Percentiles rank a stretch among this genome's conserved stretches.
These are phyloP conservation scores for Emmonsiellopsis sp. DNA, from an alignment of 2,329 filamentous ascomycete genomes.

Conservation along the genomic window DNA sequence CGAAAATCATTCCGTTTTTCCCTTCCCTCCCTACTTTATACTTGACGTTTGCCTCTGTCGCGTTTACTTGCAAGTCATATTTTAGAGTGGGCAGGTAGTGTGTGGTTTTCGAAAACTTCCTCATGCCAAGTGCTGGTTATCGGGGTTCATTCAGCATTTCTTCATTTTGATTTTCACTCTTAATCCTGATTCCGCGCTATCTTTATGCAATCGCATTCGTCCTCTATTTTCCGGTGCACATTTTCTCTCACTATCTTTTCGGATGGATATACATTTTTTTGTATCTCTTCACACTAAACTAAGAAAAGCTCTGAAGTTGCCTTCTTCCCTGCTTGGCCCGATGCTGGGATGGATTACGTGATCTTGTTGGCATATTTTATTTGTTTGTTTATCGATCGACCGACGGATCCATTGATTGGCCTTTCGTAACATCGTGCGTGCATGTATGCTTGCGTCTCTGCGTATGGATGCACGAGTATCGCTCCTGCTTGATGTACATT, in stretches of 20 bases:
- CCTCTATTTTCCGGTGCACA: neutral
- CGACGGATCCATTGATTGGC: no score
- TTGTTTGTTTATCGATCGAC: no score
- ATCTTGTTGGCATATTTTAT: no score
- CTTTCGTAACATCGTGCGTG: no score
- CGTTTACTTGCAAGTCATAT: neutral
- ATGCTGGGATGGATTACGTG: no score
- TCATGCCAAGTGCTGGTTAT: conserved; percentile 8
- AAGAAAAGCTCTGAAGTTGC: neutral
- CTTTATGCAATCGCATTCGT: neutral
- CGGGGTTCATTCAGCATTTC: neutral
- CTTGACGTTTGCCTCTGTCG: neutral
- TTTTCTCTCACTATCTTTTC: neutral
- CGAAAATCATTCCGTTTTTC: neutral
- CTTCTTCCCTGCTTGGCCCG: neutral
- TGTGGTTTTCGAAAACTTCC: conserved; percentile 3
- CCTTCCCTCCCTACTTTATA: neutral
- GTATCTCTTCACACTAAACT: neutral
- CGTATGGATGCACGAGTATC: no score
- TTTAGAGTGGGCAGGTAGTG: neutral
- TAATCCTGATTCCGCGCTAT: neutral
- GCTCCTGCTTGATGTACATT: no score
- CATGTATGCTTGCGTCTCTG: no score
- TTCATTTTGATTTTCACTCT: neutral
- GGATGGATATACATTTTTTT: neutral